phyloP scores from a whole-genome alignment of 1,284 basidiomycete species.

The Schizopora paradoxa region DNA sequence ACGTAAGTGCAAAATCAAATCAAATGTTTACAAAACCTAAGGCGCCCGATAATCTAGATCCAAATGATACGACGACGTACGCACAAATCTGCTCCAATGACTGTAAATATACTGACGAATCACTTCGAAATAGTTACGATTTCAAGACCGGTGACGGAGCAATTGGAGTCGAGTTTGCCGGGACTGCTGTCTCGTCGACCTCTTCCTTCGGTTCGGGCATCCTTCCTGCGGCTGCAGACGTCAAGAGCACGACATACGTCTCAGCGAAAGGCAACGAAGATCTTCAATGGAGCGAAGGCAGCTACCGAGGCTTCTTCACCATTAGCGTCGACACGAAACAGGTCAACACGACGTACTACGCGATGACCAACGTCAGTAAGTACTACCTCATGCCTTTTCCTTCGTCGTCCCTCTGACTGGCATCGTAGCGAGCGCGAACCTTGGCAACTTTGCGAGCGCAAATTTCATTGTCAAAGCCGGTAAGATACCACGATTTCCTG shows the following conservation, averaged over 20 bases:
- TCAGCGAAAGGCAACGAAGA: constrained; percentile 38
- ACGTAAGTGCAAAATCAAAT: constrained; percentile 34
- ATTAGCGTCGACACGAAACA: constrained; percentile 41
- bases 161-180: constrained; percentile 63
- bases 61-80: constrained; percentile 45
- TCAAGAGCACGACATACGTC: constrained; percentile 37
- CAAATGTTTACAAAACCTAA: not conserved
- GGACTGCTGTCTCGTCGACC: constrained; percentile 55
- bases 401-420: not conserved
- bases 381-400: constrained; percentile 4
- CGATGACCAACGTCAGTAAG: constrained; percentile 50
- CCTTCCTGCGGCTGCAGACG: constrained; percentile 37
- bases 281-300: constrained; percentile 63
- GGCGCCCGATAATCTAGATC: constrained; percentile 28
- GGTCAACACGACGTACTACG: constrained; percentile 53
- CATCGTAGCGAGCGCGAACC: constrained; percentile 36
- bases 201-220: constrained; percentile 46
- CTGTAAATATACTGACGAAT: not conserved
- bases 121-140: constrained; percentile 40
- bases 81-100: constrained; percentile 15
- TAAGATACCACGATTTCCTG: constrained; percentile 14
- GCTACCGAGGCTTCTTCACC: constrained; percentile 59
- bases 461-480: constrained; percentile 41
- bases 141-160: constrained; percentile 48
- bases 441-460: constrained; percentile 45